Base-by-base conservation (phyloP, 2,329 filamentous ascomycete genomes). In the Anthostomella pinea region DNA sequence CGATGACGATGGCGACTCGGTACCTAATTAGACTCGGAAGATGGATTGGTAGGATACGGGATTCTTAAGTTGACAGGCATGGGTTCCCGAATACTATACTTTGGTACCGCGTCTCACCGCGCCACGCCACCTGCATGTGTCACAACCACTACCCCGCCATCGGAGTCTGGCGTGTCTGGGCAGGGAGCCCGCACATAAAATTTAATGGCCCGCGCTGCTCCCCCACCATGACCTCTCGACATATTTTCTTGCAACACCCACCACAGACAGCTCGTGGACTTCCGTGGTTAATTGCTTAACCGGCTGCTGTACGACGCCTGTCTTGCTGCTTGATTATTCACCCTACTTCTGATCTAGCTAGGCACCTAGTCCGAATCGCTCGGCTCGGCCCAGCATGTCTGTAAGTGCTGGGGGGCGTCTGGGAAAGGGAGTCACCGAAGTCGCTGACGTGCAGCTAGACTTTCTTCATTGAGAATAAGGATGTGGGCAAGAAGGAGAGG, bases 391-490 rank as follows among this genome's bases (percentile, higher is more conserved):
- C 29, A 51, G 38, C 48, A 57, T 56, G 54, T 48, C 52, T 39
- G 54, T 57, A 41, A 39, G 54, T 52, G 29, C 18, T 16, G 28
- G 23, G n/a, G n/a, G n/a, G n/a, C n/a, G n/a, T n/a, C n/a, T n/a
- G n/a, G n/a, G n/a, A n/a, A n/a, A n/a, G n/a, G n/a, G n/a, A n/a
- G n/a, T n/a, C n/a, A n/a, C n/a, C n/a, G n/a, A n/a, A n/a, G n/a
- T n/a, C n/a, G 33, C 50, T 51, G 39, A 54, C 36, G 48, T 37
- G 38, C 30, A 34, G 19, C 30, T 52, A 81, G 75, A 58, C 57
- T 48, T 89, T 86, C 74, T 86, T 79, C 68, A 85, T 87, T 53
- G 75, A 85, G 58, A 90, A 91, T 64, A 80, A 83, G 53, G 79
- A 85, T 64, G 81, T 90, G 51, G 87, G 87, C 53, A 85, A 90